Percentiles rank a stretch among this genome's conserved stretches.
These are phyloP conservation scores for Colletotrichum sp. DNA, from an alignment of 2,329 filamentous ascomycete species.

Conservation along the genomic window DNA sequence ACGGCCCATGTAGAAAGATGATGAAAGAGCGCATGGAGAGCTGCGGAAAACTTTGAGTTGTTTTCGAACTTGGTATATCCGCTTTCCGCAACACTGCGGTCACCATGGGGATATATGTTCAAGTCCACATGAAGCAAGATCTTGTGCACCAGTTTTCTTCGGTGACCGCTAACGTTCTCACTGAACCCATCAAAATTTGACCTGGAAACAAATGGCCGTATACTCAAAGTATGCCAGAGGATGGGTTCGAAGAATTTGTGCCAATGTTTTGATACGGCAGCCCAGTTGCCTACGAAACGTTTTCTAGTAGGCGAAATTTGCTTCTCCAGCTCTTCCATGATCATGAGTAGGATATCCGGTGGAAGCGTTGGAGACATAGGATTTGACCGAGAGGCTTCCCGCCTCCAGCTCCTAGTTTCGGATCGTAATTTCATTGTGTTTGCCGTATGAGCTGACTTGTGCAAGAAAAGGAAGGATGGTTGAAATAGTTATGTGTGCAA, in stretches of 20 bases:
- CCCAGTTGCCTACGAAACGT: background rate
- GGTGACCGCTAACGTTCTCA: background rate
- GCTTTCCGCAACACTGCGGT: background rate
- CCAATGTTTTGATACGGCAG: background rate
- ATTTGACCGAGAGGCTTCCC: background rate
- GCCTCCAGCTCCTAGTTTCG: background rate
- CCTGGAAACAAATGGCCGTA: background rate
- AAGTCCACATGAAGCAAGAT: background rate
- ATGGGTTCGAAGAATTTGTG: background rate
- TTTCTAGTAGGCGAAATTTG: background rate
- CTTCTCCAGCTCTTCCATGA: background rate
- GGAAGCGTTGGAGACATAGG: background rate
- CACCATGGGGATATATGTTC: background rate
- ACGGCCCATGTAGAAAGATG: background rate
- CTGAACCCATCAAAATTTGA: background rate
- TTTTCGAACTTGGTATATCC: background rate
- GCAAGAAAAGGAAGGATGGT: background rate
- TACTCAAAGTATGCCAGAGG: background rate
- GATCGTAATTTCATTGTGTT: background rate
- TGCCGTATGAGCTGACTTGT: background rate
- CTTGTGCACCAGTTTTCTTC: background rate
- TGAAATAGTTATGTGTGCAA: background rate
- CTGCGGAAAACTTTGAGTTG: background rate
- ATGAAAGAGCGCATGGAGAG: background rate
- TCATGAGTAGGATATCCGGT: background rate